Percentiles rank a stretch among this genome's conserved stretches.
Evolutionary conservation across 352 stramenopile species (phyloP).

Genomic region (Phytophthora ohioensis): DNA sequence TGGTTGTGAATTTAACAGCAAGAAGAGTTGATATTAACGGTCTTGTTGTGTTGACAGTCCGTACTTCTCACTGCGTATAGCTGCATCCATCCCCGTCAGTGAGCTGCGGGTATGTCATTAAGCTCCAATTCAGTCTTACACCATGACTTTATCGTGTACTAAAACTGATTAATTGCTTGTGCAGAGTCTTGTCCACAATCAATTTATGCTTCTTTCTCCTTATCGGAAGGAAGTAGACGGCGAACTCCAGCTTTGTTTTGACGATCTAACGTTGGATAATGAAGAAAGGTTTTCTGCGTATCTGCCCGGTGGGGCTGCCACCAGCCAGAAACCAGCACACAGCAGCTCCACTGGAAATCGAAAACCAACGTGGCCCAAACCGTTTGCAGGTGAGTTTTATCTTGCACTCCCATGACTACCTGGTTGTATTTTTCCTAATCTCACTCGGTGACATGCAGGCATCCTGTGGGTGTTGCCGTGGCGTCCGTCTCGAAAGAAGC

Average conservation of each 20-base stretch:
- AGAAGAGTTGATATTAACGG: background rate
- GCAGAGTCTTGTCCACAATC: slow-evolving; percentile 53
- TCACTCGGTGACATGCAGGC: slow-evolving; percentile 32
- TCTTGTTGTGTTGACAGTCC: slow-evolving; percentile 26
- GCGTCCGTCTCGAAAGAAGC: slow-evolving; percentile 35
- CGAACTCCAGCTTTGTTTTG: slow-evolving; percentile 52
- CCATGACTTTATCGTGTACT: background rate
- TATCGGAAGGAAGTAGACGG: slow-evolving; percentile 54
- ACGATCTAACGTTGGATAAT: slow-evolving; percentile 52
- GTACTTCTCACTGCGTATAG: slow-evolving; percentile 52
- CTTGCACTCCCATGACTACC: background rate
- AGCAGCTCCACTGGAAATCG: background rate
- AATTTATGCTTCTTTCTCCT: slow-evolving; percentile 46
- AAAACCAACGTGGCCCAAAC: slow-evolving; percentile 48
- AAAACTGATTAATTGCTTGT: background rate
- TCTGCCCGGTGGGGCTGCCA: slow-evolving; percentile 17
- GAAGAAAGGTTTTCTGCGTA: slow-evolving; percentile 54
- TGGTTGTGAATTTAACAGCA: background rate
- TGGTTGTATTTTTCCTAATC: background rate
- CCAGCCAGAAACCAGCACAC: background rate
- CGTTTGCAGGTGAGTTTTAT: slow-evolving; percentile 48
- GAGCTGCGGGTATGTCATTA: slow-evolving; percentile 51
- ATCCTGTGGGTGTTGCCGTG: slow-evolving; percentile 76
- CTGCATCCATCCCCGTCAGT: slow-evolving; percentile 49
- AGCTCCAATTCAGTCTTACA: background rate